phyloP scores from a whole-genome alignment of 495 filamentous ascomycete genomes.

The Hyaloscypha finlandica region DNA sequence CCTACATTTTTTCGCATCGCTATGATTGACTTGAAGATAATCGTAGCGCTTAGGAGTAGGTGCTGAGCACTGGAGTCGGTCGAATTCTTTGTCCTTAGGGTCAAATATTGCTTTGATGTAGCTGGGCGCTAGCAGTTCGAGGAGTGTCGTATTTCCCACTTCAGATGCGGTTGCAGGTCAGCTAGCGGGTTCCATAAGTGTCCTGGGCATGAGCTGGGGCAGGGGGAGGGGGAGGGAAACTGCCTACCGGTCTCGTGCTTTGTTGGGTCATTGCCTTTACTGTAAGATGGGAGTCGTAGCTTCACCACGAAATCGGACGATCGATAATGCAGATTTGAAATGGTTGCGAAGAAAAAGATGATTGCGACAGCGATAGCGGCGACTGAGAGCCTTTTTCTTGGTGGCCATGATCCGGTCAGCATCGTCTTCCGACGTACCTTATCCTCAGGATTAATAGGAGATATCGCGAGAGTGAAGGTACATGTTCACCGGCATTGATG shows the following conservation, averaged over 20 bases:
- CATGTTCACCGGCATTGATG: constrained; percentile 7
- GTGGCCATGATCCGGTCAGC: constrained; percentile 18
- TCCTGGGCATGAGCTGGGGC: constrained; percentile 11
- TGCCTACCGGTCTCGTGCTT: constrained; percentile 13
- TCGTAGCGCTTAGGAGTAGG: constrained; percentile 21
- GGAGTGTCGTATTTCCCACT: constrained; percentile 28
- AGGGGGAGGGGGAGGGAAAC: neutral
- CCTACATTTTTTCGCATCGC: constrained; percentile 13
- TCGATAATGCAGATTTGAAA: constrained; percentile 19
- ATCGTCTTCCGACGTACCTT: constrained; percentile 14
- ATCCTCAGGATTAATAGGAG: constrained; percentile 4
- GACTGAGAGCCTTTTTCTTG: constrained; percentile 18
- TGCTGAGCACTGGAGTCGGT: constrained; percentile 29
- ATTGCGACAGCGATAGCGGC: constrained; percentile 13
- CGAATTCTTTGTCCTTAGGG: constrained; percentile 33
- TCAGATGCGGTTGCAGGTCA: constrained; percentile 12
- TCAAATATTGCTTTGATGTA: constrained; percentile 38
- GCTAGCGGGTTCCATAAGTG: constrained; percentile 6
- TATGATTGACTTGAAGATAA: constrained; percentile 17
- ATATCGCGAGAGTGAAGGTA: neutral
- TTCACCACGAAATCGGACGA: constrained; percentile 9
- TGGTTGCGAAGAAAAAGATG: constrained; percentile 18
- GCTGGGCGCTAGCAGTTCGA: constrained; percentile 25
- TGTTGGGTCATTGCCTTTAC: constrained; percentile 12
- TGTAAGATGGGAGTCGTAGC: constrained; percentile 12